These are phyloP conservation scores for Solanum piurae DNA, from an alignment of 257 asterid species.

Conservation along the genomic window DNA sequence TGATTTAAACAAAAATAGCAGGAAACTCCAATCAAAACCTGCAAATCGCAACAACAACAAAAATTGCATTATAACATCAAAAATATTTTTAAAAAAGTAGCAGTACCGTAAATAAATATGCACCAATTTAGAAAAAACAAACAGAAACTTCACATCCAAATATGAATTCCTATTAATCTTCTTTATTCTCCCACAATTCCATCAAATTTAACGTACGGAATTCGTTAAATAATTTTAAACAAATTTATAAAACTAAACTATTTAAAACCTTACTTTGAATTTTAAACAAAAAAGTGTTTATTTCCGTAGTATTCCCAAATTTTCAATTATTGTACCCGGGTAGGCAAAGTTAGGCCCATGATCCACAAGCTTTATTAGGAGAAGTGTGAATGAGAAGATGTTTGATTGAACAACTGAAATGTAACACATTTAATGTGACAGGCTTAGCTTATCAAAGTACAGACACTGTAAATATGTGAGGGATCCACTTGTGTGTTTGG, in stretches of 20 bases:
- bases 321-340: not conserved
- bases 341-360: not conserved
- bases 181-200: not conserved
- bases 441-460: not conserved
- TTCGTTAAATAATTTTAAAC: not conserved
- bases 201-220: not conserved
- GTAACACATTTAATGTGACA: not conserved
- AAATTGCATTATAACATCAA: not conserved
- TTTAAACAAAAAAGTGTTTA: not conserved
- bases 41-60: not conserved
- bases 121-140: too few species aligned
- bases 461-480: not conserved
- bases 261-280: not conserved
- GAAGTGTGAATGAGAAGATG: not conserved
- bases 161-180: not conserved
- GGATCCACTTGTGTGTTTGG: not conserved
- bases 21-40: not conserved
- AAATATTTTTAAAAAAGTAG: too few species aligned
- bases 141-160: not conserved
- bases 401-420: not conserved
- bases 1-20: not conserved
- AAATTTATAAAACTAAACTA: too few species aligned
- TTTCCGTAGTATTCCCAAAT: too few species aligned
- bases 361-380: not conserved
- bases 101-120: too few species aligned